Evolutionary conservation across 1,284 basidiomycete species (phyloP).

Genomic region (Abortiporus biennis): DNA sequence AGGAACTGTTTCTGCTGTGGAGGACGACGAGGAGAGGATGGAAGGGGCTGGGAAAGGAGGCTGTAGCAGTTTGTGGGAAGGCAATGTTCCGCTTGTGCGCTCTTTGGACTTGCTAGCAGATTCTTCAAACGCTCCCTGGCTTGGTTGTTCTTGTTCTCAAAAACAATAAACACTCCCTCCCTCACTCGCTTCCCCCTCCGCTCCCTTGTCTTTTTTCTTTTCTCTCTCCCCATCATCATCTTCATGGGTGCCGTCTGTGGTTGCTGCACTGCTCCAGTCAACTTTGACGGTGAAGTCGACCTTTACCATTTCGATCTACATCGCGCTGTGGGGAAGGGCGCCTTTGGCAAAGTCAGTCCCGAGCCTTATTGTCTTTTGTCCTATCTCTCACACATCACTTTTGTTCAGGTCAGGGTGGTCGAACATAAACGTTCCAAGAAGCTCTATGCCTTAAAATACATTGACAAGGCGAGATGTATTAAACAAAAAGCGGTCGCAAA

Average conservation of each 20-base stretch:
- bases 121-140: too few relatives aligned
- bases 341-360: constrained; percentile 85
- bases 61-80: constrained; percentile 4
- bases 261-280: constrained; percentile 54
- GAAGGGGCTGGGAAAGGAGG: background rate
- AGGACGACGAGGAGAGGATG: background rate
- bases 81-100: background rate
- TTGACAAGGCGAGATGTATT: constrained; percentile 91
- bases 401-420: constrained; percentile 74
- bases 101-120: constrained; percentile 8
- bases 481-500: constrained; percentile 92
- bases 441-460: constrained; percentile 95
- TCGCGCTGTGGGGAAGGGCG: constrained; percentile 90
- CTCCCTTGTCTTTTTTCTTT: constrained; percentile 6
- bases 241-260: constrained; percentile 25
- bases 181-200: constrained; percentile 7
- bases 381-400: background rate
- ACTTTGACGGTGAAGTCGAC: constrained; percentile 91
- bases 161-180: constrained; percentile 10
- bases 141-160: constrained; percentile 22
- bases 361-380: constrained; percentile 14
- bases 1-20: too few relatives aligned
- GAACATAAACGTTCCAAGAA: constrained; percentile 94
- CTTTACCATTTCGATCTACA: constrained; percentile 96
- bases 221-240: too few relatives aligned